Evolutionary conservation across 306 rosid species (phyloP).

Genomic region (Sesbania bispinosa): DNA sequence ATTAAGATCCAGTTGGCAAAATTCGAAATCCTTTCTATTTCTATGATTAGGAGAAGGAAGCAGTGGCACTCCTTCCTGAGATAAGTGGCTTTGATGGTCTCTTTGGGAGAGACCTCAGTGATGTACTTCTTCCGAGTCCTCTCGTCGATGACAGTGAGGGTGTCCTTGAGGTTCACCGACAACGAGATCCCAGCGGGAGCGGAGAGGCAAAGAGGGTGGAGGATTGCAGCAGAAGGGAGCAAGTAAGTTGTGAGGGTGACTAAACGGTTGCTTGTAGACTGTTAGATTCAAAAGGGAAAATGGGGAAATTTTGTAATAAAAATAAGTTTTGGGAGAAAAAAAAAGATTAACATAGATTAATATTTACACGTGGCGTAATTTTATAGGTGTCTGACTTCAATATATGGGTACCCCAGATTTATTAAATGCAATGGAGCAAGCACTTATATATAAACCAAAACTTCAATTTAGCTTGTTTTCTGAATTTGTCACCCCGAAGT

Average conservation of each 20-base stretch:
- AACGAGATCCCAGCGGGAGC: constrained; percentile 36
- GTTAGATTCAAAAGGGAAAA: too few species aligned
- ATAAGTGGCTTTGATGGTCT: constrained; percentile 67
- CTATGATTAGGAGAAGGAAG: neutral
- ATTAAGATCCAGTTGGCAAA: neutral
- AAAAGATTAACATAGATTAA: too few species aligned
- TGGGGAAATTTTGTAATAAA: too few species aligned
- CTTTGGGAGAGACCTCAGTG: constrained; percentile 59
- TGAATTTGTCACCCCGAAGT: too few species aligned
- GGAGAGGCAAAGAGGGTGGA: constrained; percentile 36
- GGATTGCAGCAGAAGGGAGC: constrained; percentile 27
- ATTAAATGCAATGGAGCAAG: too few species aligned
- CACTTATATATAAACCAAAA: too few species aligned
- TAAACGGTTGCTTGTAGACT: constrained; percentile 64
- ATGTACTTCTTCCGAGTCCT: constrained; percentile 66
- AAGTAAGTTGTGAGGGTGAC: constrained; percentile 69
- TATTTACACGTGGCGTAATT: too few species aligned
- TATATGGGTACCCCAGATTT: too few species aligned
- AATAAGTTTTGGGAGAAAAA: too few species aligned
- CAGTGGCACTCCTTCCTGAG: constrained; percentile 60
- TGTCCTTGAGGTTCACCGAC: constrained; percentile 47
- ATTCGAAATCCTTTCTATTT: neutral
- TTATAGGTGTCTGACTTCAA: too few species aligned
- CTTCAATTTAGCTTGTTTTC: too few species aligned
- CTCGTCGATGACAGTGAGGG: constrained; percentile 63